These are phyloP conservation scores for Fusarium foetens DNA, from an alignment of 2,329 filamentous ascomycete species.

Conservation along the genomic window DNA sequence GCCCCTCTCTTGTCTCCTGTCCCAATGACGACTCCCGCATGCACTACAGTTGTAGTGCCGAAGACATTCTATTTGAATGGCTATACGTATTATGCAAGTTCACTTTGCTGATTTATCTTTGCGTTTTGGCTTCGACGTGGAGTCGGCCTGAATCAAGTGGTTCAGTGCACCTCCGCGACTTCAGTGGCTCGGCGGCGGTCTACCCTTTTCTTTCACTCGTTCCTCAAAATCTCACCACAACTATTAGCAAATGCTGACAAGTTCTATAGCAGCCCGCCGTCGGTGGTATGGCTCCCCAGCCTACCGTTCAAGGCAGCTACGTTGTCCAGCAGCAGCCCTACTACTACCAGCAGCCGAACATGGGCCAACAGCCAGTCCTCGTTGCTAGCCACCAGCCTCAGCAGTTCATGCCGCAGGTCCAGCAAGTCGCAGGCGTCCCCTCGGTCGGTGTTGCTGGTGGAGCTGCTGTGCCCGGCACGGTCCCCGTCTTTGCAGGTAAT, in stretches of 20 bases:
- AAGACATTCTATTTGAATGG: slow-evolving; percentile 48
- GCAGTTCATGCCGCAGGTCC: slow-evolving; percentile 41
- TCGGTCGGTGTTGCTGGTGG: slow-evolving; percentile 42
- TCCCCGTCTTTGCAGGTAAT: slow-evolving; percentile 56
- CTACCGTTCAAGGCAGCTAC: slow-evolving; percentile 42
- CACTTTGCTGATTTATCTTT: slow-evolving; percentile 9
- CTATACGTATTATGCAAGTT: slow-evolving; percentile 56
- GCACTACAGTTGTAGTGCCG: slow-evolving; percentile 47
- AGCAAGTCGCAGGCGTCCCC: slow-evolving; percentile 43
- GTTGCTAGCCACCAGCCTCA: slow-evolving; percentile 43
- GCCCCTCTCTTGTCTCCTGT: slow-evolving; percentile 31
- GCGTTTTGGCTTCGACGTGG: neutral
- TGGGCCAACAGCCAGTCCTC: slow-evolving; percentile 48
- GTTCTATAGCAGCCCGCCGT: slow-evolving; percentile 47
- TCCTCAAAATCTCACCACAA: neutral
- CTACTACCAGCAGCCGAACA: slow-evolving; percentile 47
- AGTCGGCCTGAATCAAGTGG: slow-evolving; percentile 1
- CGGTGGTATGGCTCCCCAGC: slow-evolving; percentile 44
- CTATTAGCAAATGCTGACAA: slow-evolving; percentile 24
- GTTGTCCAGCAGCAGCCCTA: slow-evolving; percentile 50
- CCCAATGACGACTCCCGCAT: slow-evolving; percentile 41
- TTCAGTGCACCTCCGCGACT: neutral
- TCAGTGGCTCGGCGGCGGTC: neutral
- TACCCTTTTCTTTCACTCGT: neutral
- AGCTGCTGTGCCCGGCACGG: slow-evolving; percentile 34